phyloP scores from a whole-genome alignment of 2,329 filamentous ascomycete genomes.

The Davidsoniella australis region DNA sequence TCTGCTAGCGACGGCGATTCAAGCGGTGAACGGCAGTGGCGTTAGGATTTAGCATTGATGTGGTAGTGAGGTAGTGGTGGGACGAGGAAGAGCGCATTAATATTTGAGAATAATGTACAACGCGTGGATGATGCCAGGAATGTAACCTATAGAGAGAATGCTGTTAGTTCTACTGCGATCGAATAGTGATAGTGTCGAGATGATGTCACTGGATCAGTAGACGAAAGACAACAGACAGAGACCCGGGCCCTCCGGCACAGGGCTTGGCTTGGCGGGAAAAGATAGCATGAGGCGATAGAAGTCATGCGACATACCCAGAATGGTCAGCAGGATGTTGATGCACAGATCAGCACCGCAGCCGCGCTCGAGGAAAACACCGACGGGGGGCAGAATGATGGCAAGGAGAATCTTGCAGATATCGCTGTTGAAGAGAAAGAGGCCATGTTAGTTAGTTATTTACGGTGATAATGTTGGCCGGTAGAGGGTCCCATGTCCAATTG shows the following conservation, averaged over 20 bases:
- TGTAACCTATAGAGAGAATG: slow-evolving; percentile 26
- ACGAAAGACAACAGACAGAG: no score
- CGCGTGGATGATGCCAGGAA: slow-evolving; percentile 81
- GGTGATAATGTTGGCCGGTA: background rate
- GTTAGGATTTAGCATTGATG: no score
- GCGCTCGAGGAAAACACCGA: slow-evolving; percentile 88
- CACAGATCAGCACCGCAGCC: slow-evolving; percentile 74
- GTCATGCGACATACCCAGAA: slow-evolving; percentile 32
- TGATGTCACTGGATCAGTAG: background rate
- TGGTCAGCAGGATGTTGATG: slow-evolving; percentile 83
- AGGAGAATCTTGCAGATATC: slow-evolving; percentile 58
- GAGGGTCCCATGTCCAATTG: background rate
- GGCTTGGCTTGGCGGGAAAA: background rate
- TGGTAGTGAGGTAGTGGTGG: no score
- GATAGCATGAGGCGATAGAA: background rate
- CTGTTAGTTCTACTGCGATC: background rate
- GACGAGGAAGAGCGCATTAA: slow-evolving; percentile 25
- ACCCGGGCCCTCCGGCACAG: background rate
- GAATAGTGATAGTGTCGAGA: background rate
- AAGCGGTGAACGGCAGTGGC: no score
- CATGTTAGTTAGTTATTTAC: slow-evolving; percentile 8
- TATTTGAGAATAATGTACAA: slow-evolving; percentile 89
- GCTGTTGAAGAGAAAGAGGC: slow-evolving; percentile 16
- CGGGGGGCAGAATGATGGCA: slow-evolving; percentile 74
- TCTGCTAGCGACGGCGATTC: no score